phyloP scores from a whole-genome alignment of 352 stramenopile genomes.

The Phytophthora citrophthora region DNA sequence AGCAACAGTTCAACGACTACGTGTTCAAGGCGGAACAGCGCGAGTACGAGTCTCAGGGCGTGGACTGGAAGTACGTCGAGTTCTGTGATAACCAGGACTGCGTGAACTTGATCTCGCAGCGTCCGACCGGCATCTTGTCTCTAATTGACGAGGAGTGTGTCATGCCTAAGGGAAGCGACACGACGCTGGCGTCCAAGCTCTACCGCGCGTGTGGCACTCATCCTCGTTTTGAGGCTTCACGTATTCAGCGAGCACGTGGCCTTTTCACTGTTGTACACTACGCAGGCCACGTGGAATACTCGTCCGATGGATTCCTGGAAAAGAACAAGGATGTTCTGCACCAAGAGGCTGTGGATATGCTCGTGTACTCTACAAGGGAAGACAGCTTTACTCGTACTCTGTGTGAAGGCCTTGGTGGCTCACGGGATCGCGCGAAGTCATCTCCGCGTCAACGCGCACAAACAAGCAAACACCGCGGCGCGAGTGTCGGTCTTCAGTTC shows the following conservation, averaged over 20 bases:
- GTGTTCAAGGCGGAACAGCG: conserved; percentile 89
- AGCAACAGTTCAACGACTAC: conserved; percentile 91
- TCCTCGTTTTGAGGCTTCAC: conserved; percentile 69
- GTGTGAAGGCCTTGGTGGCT: conserved; percentile 65
- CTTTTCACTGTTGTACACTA: conserved; percentile 87
- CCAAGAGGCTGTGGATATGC: conserved; percentile 82
- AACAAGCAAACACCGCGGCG: conserved; percentile 71
- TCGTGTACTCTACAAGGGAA: conserved; percentile 72
- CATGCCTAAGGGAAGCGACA: conserved; percentile 86
- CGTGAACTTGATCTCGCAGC: conserved; percentile 91
- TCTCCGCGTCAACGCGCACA: conserved; percentile 63
- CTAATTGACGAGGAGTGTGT: conserved; percentile 91
- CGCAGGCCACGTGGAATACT: conserved; percentile 84
- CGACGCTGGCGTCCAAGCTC: conserved; percentile 82
- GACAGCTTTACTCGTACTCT: conserved; percentile 78
- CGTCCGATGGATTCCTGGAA: conserved; percentile 72
- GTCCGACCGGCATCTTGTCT: conserved; percentile 80
- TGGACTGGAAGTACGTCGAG: conserved; percentile 87
- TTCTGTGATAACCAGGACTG: conserved; percentile 91
- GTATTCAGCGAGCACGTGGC: conserved; percentile 76
- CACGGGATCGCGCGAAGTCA: conserved; percentile 49
- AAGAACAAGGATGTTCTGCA: conserved; percentile 91
- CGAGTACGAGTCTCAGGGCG: conserved; percentile 84
- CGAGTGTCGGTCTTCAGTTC: conserved; percentile 88
- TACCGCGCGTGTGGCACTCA: conserved; percentile 73